Base-by-base conservation (phyloP, 257 asterid genomes). In the Nicotiana attenuata region DNA sequence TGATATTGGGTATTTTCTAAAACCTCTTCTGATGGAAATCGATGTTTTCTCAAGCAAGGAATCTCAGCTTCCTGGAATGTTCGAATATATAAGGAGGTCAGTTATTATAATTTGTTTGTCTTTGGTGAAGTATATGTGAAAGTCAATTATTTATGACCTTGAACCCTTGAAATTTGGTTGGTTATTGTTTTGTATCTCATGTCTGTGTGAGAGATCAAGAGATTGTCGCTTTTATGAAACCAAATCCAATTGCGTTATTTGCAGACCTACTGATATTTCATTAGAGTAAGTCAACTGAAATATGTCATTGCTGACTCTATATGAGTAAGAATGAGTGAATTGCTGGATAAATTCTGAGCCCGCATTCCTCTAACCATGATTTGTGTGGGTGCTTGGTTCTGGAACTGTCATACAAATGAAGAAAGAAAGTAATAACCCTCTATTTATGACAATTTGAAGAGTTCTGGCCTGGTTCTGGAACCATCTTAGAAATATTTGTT, bases 41-140 rank as follows among this genome's bases (percentile, higher is more conserved):
- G 91, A 90, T 82, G 83, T 86, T 76, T 96, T 96, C 87, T 82
- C 81, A 22, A 84, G 78, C 87, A 94, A 89, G 90, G 98, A 92
- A 85, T 89, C 97, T 85, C 94, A 90, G 84, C 96, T 96, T 85
- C 93, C 90, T 68, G 99, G 99, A 83, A 94, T 94, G 98, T 93
- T 96, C 71, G 99, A 96, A 85, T 90, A 81, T 87, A 84, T 80
- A 77, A 90, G 93, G 84, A 94, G 98, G 99, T 94, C 86, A 89
- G 97, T 87, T 84, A 57, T 81, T 80, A 41, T 50, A 41, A 41
- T 19, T 78, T 57, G 60, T 45, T 57, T 2, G 41, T 56, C 47
- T 33, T 56, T 28, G 7, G 57, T 78, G 47, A 65, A 65, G 75
- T 31, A 11, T 29, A 65, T 65, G 69, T 28, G 7, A 28, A 29